Percentiles rank a stretch among this genome's conserved stretches.
These are phyloP conservation scores for Antitrichia curtipendula DNA, from an alignment of 225 moss, liverwort and hornwort species.

Conservation along the genomic window DNA sequence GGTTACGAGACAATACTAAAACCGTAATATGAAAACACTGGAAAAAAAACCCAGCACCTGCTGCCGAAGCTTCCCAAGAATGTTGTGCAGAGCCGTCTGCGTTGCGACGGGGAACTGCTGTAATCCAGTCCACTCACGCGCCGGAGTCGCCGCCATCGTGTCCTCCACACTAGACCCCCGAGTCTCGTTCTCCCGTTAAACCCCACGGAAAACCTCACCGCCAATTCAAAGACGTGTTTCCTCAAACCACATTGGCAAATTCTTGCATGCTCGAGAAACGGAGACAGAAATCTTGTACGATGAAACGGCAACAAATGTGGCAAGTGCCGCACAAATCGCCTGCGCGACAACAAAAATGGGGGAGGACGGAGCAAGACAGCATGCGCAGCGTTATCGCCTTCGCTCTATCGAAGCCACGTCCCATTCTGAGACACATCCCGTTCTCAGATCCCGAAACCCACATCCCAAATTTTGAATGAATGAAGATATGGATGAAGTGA, in stretches of 20 bases:
- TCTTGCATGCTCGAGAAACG: neutral
- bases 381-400: conserved; percentile 15
- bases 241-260: conserved; percentile 4
- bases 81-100: conserved; percentile 77
- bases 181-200: neutral
- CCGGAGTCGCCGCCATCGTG: conserved; percentile 35
- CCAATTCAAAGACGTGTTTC: neutral
- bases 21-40: neutral
- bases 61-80: conserved; percentile 77
- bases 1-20: neutral
- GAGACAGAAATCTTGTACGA: neutral
- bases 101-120: conserved; percentile 95
- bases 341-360: neutral
- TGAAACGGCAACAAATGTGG: neutral
- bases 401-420: neutral
- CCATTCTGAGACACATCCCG: neutral
- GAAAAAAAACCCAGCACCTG: conserved; percentile 16
- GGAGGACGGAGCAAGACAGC: too few relatives aligned
- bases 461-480: neutral
- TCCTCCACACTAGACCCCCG: neutral
- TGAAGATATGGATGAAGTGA: neutral
- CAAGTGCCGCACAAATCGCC: neutral
- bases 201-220: neutral
- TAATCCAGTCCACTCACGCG: conserved; percentile 94
- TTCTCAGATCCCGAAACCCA: neutral